These are phyloP conservation scores for Tricharina praecox DNA, from an alignment of 495 filamentous ascomycete species.

Conservation along the genomic window DNA sequence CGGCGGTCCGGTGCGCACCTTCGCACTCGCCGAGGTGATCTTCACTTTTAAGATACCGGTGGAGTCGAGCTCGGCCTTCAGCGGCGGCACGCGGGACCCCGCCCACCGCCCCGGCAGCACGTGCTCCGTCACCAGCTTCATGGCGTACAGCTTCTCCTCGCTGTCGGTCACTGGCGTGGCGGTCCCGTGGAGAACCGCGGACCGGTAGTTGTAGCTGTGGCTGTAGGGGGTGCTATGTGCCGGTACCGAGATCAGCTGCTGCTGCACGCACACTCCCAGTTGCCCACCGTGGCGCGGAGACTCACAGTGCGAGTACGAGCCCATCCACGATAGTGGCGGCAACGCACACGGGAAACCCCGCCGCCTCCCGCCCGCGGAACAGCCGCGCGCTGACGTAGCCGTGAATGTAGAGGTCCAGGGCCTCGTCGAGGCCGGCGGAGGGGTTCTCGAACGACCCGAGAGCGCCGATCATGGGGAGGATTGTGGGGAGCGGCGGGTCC, in stretches of 20 bases:
- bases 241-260: too few species aligned
- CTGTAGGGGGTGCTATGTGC: slow-evolving; percentile 40
- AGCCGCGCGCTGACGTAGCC: slow-evolving; percentile 71
- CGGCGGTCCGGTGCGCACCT: slow-evolving; percentile 53
- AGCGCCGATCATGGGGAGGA: slow-evolving; percentile 77
- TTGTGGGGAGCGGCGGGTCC: slow-evolving; percentile 50
- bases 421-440: slow-evolving; percentile 44
- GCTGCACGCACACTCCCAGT: too few species aligned
- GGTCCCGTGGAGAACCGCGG: slow-evolving; percentile 60
- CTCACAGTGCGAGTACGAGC: slow-evolving; percentile 51
- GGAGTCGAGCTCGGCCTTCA: slow-evolving; percentile 54
- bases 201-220: slow-evolving; percentile 83
- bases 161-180: slow-evolving; percentile 47
- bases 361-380: slow-evolving; percentile 40
- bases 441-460: slow-evolving; percentile 41
- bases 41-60: slow-evolving; percentile 58
- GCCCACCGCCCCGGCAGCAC: slow-evolving; percentile 47
- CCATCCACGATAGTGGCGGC: slow-evolving; percentile 58
- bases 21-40: slow-evolving; percentile 57
- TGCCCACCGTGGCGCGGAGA: too few species aligned
- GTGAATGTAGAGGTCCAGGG: slow-evolving; percentile 70
- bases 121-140: slow-evolving; percentile 64
- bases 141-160: slow-evolving; percentile 65
- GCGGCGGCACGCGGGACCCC: slow-evolving; percentile 54
- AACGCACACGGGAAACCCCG: slow-evolving; percentile 48